Percentiles rank a stretch among this genome's conserved stretches.
phyloP scores from a whole-genome alignment of 495 filamentous ascomycete species.

The Penicillium paxilli region DNA sequence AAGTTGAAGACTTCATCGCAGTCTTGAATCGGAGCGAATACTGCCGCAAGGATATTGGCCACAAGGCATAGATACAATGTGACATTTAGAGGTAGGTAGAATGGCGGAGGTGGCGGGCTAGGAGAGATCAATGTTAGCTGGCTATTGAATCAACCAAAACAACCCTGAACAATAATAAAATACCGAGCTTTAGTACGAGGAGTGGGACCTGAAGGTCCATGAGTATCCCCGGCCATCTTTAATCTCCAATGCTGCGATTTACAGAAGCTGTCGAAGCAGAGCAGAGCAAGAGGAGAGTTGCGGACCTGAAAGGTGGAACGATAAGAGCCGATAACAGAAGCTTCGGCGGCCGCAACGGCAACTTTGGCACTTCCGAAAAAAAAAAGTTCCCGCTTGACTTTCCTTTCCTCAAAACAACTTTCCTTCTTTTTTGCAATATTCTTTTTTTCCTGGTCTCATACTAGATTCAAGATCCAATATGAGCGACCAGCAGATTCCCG shows the following conservation, averaged over 20 bases:
- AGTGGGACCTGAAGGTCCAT: neutral
- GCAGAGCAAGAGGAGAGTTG: no score
- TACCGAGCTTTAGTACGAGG: conserved; percentile 37
- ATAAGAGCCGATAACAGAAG: conserved; percentile 36
- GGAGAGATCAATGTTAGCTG: conserved; percentile 15
- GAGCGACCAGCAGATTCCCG: conserved; percentile 39
- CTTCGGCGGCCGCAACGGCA: conserved; percentile 32
- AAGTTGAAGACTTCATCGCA: conserved; percentile 99
- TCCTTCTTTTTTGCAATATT: conserved; percentile 24
- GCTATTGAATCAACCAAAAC: neutral
- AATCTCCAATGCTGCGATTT: no score
- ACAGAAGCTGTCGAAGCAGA: no score
- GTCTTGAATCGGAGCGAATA: conserved; percentile 90
- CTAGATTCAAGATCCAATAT: conserved; percentile 29
- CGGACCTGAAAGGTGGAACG: conserved; percentile 8
- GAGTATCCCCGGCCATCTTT: conserved; percentile 13
- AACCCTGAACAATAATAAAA: neutral
- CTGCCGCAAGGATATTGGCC: conserved; percentile 73
- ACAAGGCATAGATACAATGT: conserved; percentile 76
- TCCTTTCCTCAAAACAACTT: conserved; percentile 1
- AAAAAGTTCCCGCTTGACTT: conserved; percentile 25
- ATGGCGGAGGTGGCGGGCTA: conserved; percentile 54
- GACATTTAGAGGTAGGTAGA: conserved; percentile 67
- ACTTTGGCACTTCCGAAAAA: conserved; percentile 34
- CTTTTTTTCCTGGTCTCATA: conserved; percentile 6